phyloP scores from a whole-genome alignment of 139 green algal genomes.

The Tetraselmis chui region DNA sequence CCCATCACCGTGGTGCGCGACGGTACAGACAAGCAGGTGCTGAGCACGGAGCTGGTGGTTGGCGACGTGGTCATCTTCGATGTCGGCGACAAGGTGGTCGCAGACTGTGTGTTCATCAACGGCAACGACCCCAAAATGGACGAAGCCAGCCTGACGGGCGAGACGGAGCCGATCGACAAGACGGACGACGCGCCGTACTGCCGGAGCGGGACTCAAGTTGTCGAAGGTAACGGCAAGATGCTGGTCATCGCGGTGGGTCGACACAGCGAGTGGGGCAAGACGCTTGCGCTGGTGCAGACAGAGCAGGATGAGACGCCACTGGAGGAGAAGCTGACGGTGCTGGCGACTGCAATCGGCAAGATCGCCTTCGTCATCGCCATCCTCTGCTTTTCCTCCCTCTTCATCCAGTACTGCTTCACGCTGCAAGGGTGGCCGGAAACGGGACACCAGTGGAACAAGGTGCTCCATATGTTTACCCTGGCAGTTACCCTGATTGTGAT shows the following conservation, averaged over 20 bases:
- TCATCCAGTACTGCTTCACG: slow-evolving; percentile 20
- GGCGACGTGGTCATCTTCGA: slow-evolving; percentile 49
- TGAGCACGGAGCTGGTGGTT: slow-evolving; percentile 41
- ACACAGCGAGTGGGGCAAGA: slow-evolving; percentile 49
- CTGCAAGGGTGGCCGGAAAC: slow-evolving; percentile 30
- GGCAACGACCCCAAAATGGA: background rate
- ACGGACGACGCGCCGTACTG: slow-evolving; percentile 35
- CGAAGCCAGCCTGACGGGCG: slow-evolving; percentile 46
- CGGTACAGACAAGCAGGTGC: background rate
- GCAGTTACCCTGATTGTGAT: slow-evolving; percentile 82
- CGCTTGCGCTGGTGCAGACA: background rate
- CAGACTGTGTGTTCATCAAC: background rate
- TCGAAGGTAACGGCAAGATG: background rate
- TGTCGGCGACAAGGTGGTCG: background rate
- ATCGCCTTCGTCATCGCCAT: slow-evolving; percentile 51
- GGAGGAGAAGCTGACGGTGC: slow-evolving; percentile 59
- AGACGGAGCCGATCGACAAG: slow-evolving; percentile 73
- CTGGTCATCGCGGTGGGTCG: slow-evolving; percentile 71
- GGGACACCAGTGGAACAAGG: slow-evolving; percentile 41
- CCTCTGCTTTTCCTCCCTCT: slow-evolving; percentile 17
- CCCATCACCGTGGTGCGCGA: slow-evolving; percentile 30
- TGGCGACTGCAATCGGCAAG: slow-evolving; percentile 62
- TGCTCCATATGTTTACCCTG: slow-evolving; percentile 66
- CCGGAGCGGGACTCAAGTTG: background rate
- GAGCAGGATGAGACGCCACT: slow-evolving; percentile 59